Evolutionary conservation across 1,284 basidiomycete genomes (phyloP).

Genomic region (Papiliotrema nemorosa): DNA sequence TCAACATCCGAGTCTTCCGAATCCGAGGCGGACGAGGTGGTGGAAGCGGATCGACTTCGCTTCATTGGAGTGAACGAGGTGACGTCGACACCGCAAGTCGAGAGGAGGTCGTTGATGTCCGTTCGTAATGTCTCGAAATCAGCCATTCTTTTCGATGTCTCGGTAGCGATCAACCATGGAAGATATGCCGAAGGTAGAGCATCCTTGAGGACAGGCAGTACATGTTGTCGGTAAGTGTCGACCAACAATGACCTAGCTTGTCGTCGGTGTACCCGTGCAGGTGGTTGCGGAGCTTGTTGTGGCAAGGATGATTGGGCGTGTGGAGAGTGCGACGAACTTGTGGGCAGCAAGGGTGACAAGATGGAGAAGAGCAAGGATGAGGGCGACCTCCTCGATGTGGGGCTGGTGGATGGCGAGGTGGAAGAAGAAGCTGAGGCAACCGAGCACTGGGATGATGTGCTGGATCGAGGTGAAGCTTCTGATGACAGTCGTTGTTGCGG

Average conservation of each 20-base stretch:
- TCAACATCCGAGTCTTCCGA: constrained; percentile 13
- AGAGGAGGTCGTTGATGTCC: constrained; percentile 31
- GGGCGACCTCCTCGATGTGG: constrained; percentile 27
- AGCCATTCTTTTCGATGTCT: constrained; percentile 26
- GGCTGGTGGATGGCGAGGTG: constrained; percentile 4
- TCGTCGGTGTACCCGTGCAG: constrained; percentile 60
- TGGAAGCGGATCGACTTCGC: constrained; percentile 18
- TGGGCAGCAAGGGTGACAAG: constrained; percentile 42
- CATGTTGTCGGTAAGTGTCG: constrained; percentile 67
- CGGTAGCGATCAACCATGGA: constrained; percentile 40
- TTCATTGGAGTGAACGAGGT: constrained; percentile 8
- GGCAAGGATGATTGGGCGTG: constrained; percentile 4
- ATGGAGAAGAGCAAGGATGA: constrained; percentile 42
- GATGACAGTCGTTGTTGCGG: too few species aligned
- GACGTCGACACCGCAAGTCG: constrained; percentile 21
- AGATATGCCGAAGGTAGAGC: constrained; percentile 42
- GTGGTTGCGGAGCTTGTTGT: constrained; percentile 11
- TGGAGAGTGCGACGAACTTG: background rate
- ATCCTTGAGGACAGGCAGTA: constrained; percentile 55
- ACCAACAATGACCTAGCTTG: constrained; percentile 70
- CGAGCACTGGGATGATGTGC: constrained; percentile 18
- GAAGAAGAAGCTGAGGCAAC: constrained; percentile 14
- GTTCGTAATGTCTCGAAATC: constrained; percentile 31
- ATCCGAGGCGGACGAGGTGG: constrained; percentile 10
- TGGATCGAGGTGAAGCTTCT: constrained; percentile 20